Evolutionary conservation across 2,329 filamentous ascomycete species (phyloP).

Genomic region (Pseudogymnoascus sp.): DNA sequence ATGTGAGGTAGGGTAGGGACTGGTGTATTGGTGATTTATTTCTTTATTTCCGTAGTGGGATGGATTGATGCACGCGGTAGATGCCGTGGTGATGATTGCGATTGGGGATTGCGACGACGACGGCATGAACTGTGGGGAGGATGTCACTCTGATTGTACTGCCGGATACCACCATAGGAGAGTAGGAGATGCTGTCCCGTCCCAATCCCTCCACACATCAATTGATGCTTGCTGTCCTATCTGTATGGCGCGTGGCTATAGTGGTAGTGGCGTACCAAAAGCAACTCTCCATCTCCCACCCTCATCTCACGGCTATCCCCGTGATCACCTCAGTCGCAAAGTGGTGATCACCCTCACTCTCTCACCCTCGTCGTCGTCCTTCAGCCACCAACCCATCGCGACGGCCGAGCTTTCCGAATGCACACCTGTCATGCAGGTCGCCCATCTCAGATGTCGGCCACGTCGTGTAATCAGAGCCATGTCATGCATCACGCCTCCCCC

Average conservation of each 20-base stretch:
- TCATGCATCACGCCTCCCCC: not conserved
- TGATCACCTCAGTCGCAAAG: not conserved
- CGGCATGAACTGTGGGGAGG: not conserved
- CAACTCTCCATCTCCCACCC: not conserved
- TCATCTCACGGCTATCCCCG: not conserved
- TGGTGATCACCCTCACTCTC: not conserved
- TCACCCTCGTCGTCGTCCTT: not conserved
- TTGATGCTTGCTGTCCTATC: not conserved
- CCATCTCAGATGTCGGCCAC: not conserved
- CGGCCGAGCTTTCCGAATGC: not conserved
- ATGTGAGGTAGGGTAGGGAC: not conserved
- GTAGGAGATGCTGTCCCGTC: not conserved
- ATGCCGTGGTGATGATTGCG: not conserved
- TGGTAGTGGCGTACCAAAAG: not conserved
- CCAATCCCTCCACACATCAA: not conserved
- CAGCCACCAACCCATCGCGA: not conserved
- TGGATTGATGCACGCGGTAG: not conserved
- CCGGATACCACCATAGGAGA: not conserved
- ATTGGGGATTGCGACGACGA: not conserved
- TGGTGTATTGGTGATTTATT: not conserved
- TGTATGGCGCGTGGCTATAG: not conserved
- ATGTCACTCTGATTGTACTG: not conserved
- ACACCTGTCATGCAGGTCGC: not conserved
- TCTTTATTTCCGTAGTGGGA: not conserved
- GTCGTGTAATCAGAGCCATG: not conserved